Conservation (phyloP, 2,329 filamentous ascomycete genomes). For the Colletotrichum sp. region DNA sequence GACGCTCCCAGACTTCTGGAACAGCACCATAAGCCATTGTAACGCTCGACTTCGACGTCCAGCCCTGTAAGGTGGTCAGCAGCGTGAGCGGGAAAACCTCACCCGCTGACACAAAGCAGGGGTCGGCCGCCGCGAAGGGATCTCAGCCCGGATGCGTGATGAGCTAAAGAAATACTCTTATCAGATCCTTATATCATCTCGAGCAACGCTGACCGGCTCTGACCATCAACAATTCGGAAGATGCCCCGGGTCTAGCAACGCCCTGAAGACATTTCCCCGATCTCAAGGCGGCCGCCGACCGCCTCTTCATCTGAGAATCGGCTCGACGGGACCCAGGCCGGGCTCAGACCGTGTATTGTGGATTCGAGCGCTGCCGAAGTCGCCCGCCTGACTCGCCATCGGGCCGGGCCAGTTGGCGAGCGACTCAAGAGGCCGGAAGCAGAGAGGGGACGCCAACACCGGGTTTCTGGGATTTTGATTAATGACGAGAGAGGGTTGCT, state of each 20-base stretch:
- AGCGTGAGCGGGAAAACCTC: neutral
- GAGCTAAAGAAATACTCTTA: neutral
- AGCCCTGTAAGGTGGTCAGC: neutral
- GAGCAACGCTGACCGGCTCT: neutral
- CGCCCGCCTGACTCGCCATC: conserved; percentile 8
- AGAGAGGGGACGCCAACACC: neutral
- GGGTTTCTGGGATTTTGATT: conserved; percentile 14
- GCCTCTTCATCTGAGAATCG: neutral
- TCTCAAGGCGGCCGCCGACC: neutral
- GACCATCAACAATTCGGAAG: neutral
- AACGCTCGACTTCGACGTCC: neutral
- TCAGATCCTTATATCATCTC: neutral
- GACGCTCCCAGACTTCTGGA: neutral
- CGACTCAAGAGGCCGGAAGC: neutral
- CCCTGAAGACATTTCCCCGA: neutral
- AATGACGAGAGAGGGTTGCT: neutral
- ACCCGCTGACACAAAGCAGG: neutral
- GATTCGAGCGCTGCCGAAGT: neutral
- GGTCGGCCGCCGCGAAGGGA: neutral
- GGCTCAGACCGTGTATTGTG: neutral
- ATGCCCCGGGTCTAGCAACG: neutral
- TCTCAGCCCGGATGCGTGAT: neutral
- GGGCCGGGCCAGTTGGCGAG: neutral
- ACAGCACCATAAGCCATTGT: neutral
- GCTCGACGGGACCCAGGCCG: neutral